Evolutionary conservation across 768 basidiomycete genomes (phyloP).

Genomic region (Gloeopeniophorella convolvens): DNA sequence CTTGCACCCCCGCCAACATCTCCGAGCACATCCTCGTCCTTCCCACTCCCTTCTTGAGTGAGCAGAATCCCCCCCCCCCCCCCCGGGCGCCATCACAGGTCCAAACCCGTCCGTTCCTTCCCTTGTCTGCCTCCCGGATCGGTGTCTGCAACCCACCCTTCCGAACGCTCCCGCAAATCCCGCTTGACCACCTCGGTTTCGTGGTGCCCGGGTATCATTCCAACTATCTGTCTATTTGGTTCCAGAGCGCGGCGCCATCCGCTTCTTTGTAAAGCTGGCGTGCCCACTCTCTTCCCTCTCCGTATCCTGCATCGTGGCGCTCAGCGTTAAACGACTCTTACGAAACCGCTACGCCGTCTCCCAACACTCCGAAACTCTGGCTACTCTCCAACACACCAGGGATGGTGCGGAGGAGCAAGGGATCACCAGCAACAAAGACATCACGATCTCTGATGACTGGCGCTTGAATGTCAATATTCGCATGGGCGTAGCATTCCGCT

Average conservation of each 20-base stretch:
- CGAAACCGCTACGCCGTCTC: conserved; percentile 3
- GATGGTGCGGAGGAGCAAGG: conserved; percentile 7
- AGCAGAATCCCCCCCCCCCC: background rate
- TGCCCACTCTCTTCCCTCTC: conserved; percentile 14
- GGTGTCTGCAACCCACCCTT: background rate
- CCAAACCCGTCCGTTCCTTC: background rate
- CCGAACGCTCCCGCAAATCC: background rate
- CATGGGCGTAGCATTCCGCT: conserved; percentile 8
- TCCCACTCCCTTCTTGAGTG: background rate
- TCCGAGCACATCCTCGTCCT: background rate
- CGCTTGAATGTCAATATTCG: conserved; percentile 15
- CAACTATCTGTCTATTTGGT: no score
- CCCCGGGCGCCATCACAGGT: background rate
- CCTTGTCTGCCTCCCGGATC: background rate
- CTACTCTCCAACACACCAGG: conserved; percentile 1
- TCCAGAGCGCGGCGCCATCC: background rate
- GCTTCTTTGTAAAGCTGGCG: conserved; percentile 16
- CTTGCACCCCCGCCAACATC: background rate
- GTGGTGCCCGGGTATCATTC: no score
- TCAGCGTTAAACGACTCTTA: conserved; percentile 14
- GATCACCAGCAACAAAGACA: background rate
- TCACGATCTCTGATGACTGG: background rate
- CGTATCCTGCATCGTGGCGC: conserved; percentile 12
- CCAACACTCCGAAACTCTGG: conserved; percentile 3
- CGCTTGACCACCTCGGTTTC: background rate